phyloP scores from a whole-genome alignment of 805 yeast genomes.

The Zygotorulaspora florentina region DNA sequence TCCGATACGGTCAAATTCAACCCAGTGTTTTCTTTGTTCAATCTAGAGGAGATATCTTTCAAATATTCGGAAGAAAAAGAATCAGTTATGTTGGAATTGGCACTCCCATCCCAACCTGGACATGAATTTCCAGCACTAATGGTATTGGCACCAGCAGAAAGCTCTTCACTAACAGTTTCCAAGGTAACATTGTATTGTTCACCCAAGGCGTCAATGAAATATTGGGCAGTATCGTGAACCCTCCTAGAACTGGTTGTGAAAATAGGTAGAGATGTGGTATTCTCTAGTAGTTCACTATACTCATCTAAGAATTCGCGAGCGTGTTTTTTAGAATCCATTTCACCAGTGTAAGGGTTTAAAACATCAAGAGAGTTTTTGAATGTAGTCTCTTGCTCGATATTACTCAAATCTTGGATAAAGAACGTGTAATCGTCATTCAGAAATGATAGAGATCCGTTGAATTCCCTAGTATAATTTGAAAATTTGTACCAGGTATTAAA shows the following conservation, averaged over 20 bases:
- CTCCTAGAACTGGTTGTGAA: constrained; percentile 48
- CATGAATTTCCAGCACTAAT: constrained; percentile 47
- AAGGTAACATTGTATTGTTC: constrained; percentile 29
- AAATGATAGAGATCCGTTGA: constrained; percentile 50
- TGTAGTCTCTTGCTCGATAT: constrained; percentile 40
- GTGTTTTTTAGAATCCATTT: constrained; percentile 40
- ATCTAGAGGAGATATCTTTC: constrained; percentile 50
- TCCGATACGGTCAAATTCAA: constrained; percentile 50
- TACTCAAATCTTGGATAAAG: constrained; percentile 40
- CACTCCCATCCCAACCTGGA: constrained; percentile 32
- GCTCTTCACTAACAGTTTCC: constrained; percentile 41
- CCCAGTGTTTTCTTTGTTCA: constrained; percentile 52
- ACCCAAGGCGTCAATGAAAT: constrained; percentile 43
- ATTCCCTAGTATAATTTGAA: constrained; percentile 28
- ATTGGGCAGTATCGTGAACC: constrained; percentile 46
- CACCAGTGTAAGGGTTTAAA: constrained; percentile 43
- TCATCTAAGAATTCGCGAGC: constrained; percentile 44
- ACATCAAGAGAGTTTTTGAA: constrained; percentile 27
- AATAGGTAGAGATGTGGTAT: constrained; percentile 38
- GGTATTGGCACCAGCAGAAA: constrained; percentile 45
- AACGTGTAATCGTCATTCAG: constrained; percentile 44
- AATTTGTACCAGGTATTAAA: constrained; percentile 21
- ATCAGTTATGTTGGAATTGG: constrained; percentile 13
- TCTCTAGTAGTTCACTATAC: constrained; percentile 41
- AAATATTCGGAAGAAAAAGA: constrained; percentile 39